phyloP scores from a whole-genome alignment of 106 monocot genomes.

The Iris macrosiphon region DNA sequence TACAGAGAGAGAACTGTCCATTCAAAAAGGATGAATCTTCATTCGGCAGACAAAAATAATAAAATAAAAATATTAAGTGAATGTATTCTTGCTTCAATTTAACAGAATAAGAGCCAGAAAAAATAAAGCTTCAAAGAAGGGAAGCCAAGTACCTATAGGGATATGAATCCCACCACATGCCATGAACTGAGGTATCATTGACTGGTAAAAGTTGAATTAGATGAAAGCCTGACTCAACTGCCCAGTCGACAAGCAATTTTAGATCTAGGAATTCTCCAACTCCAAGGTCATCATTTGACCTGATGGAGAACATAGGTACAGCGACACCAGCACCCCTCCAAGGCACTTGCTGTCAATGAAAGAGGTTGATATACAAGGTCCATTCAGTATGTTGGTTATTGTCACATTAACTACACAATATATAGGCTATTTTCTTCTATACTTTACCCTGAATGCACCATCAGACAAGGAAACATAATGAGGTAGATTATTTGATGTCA shows the following conservation, averaged over 20 bases:
- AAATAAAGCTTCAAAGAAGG: not conserved
- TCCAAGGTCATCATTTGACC: constrained; percentile 67
- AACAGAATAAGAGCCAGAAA: no score
- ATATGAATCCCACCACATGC: constrained; percentile 98
- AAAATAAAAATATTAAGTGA: no score
- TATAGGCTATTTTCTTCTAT: not conserved
- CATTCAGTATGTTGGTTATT: not conserved
- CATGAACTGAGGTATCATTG: constrained; percentile 90
- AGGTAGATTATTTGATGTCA: constrained; percentile 24
- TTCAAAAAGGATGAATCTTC: no score
- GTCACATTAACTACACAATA: not conserved
- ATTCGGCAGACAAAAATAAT: no score
- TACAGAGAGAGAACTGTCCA: constrained; percentile 86
- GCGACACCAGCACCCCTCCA: constrained; percentile 97
- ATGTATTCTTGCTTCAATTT: no score
- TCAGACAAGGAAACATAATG: constrained; percentile 59
- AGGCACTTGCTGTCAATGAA: constrained; percentile 41
- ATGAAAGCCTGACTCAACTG: constrained; percentile 82
- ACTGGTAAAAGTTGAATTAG: constrained; percentile 87
- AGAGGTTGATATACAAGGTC: not conserved
- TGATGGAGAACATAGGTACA: constrained; percentile 86
- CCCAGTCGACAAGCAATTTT: constrained; percentile 90
- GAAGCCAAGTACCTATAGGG: constrained; percentile 69
- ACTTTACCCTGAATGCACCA: constrained; percentile 69
- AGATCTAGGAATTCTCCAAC: constrained; percentile 94